A percentile compares a stretch with the other conserved stretches of the same genome.
Conservation (phyloP, 768 basidiomycete genomes). For the Termitomyces sp. region DNA sequence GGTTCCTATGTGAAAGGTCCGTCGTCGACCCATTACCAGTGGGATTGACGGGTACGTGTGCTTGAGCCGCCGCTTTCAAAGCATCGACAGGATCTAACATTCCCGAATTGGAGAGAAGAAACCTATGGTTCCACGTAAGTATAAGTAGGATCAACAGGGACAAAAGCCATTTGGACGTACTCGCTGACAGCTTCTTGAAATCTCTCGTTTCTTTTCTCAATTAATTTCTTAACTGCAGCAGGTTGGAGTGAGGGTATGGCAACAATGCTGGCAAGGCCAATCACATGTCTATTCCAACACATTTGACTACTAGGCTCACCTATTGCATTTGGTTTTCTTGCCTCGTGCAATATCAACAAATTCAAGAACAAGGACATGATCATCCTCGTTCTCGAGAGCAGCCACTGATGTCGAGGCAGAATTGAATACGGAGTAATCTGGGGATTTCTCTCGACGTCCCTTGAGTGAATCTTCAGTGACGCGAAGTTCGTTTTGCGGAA, state of each 20-base stretch:
- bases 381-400: constrained; percentile 17
- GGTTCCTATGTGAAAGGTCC: constrained; percentile 5
- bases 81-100: constrained; percentile 60
- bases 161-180: constrained; percentile 27
- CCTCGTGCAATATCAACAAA: constrained; percentile 33
- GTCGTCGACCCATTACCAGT: constrained; percentile 10
- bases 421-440: constrained; percentile 32
- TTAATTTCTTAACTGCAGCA: constrained; percentile 59
- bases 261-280: constrained; percentile 1
- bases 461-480: constrained; percentile 39
- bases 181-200: constrained; percentile 69
- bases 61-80: constrained; percentile 62
- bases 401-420: constrained; percentile 24
- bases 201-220: constrained; percentile 63
- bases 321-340: constrained; percentile 26
- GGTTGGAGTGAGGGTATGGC: constrained; percentile 44
- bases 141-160: not conserved
- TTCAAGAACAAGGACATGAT: constrained; percentile 45
- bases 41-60: constrained; percentile 71
- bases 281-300: not conserved
- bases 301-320: constrained; percentile 15
- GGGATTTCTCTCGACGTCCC: constrained; percentile 29
- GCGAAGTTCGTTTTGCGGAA: constrained; percentile 57
- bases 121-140: constrained; percentile 34
- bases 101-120: constrained; percentile 49